Percentiles rank a stretch among this genome's conserved stretches.
Evolutionary conservation across 768 basidiomycete species (phyloP).

Genomic region (Trametes maxima): DNA sequence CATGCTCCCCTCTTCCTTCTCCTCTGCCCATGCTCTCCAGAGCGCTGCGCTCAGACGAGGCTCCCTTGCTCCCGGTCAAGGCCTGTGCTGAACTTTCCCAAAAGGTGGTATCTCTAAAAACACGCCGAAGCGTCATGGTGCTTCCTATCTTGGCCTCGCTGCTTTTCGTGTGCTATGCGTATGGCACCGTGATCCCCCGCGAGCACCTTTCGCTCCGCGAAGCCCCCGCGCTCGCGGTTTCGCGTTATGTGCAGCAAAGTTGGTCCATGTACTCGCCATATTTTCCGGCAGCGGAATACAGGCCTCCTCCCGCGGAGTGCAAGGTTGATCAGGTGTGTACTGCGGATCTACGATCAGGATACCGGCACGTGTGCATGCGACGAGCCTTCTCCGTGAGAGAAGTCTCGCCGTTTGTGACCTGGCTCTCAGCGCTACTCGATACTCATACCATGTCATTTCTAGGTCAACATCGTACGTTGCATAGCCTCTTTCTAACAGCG

Average conservation of each 20-base stretch:
- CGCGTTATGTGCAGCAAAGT: slow-evolving; percentile 24
- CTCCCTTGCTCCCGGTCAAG: background rate
- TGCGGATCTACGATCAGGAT: background rate
- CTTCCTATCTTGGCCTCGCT: background rate
- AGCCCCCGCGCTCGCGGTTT: slow-evolving; percentile 6
- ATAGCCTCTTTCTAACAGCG: too few species aligned
- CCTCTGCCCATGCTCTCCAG: background rate
- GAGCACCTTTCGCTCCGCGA: background rate
- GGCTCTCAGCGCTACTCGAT: background rate
- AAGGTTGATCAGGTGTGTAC: slow-evolving; percentile 28
- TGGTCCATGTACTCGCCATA: slow-evolving; percentile 72
- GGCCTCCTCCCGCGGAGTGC: slow-evolving; percentile 49
- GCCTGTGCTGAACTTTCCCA: background rate
- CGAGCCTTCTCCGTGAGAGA: background rate
- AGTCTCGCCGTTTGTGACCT: too few species aligned
- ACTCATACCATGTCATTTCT: background rate
- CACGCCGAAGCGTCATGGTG: background rate
- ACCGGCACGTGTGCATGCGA: background rate
- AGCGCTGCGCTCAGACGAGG: background rate
- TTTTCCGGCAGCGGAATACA: slow-evolving; percentile 49
- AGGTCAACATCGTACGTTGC: slow-evolving; percentile 60
- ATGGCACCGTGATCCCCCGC: background rate
- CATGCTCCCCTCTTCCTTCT: background rate
- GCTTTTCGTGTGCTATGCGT: slow-evolving; percentile 13
- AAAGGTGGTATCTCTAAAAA: background rate